Conservation (phyloP, 371 early-diverging fungal genomes). For the Saksenaea oblongispora region DNA sequence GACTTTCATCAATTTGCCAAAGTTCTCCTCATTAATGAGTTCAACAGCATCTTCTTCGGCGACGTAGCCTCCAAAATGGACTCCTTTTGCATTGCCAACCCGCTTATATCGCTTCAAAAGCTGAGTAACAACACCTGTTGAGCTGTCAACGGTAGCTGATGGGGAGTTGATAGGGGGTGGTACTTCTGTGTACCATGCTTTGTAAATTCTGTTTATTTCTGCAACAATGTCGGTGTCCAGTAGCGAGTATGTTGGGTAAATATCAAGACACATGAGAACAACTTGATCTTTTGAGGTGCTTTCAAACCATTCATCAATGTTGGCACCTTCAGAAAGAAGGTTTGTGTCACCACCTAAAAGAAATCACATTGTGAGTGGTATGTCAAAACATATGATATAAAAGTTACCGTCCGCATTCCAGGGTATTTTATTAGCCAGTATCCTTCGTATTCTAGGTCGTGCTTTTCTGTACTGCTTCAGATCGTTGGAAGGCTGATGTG, state of each 20-base stretch:
- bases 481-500: neutral
- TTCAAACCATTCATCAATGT: neutral
- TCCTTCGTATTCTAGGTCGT: neutral
- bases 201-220: neutral
- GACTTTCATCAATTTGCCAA: neutral
- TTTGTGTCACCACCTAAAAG: neutral
- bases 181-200: neutral
- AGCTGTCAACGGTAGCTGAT: neutral
- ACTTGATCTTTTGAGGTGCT: neutral
- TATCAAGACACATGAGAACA: neutral
- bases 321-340: neutral
- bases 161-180: neutral
- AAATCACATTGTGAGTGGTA: neutral
- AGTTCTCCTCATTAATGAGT: neutral
- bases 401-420: neutral
- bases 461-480: neutral
- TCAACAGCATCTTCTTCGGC: neutral
- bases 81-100: neutral
- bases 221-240: neutral
- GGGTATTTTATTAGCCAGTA: neutral
- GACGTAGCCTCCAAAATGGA: neutral
- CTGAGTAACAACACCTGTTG: neutral
- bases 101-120: neutral
- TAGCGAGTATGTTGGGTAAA: neutral
- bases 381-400: neutral